These are phyloP conservation scores for Aquanectria penicillioides DNA, from an alignment of 2,329 filamentous ascomycete genomes.

Conservation along the genomic window DNA sequence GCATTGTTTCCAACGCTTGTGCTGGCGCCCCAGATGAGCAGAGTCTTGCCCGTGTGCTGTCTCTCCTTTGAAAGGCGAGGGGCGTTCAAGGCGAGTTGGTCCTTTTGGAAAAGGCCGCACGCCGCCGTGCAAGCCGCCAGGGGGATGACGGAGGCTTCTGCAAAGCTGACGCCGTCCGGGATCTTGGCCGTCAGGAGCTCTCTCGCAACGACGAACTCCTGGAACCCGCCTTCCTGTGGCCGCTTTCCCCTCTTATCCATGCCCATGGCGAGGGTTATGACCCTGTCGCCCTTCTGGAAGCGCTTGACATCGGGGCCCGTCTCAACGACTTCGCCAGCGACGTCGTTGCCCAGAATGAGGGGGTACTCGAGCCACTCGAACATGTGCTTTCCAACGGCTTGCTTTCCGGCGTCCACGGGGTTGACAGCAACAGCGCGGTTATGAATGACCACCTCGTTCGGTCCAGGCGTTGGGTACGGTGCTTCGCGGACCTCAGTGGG, in stretches of 20 bases:
- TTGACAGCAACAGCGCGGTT: slow-evolving; percentile 38
- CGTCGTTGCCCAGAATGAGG: slow-evolving; percentile 23
- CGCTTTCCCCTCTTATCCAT: slow-evolving; percentile 3
- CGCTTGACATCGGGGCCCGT: slow-evolving; percentile 33
- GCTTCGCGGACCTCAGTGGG: not conserved
- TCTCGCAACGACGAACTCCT: slow-evolving; percentile 5
- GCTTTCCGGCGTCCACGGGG: slow-evolving; percentile 39
- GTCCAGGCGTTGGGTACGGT: not conserved
- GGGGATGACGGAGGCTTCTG: slow-evolving; percentile 21
- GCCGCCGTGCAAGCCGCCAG: slow-evolving; percentile 30
- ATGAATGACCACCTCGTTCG: slow-evolving; percentile 30
- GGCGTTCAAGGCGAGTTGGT: slow-evolving; percentile 30
- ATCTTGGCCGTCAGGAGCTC: slow-evolving; percentile 16
- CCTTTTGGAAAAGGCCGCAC: slow-evolving; percentile 29
- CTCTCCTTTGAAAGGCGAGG: slow-evolving; percentile 11
- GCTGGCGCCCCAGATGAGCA: slow-evolving; percentile 57
- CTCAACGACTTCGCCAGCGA: slow-evolving; percentile 37
- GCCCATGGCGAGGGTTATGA: slow-evolving; percentile 22
- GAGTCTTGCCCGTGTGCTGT: not conserved
- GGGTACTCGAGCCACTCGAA: slow-evolving; percentile 26
- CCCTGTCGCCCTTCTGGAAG: slow-evolving; percentile 40
- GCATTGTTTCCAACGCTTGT: slow-evolving; percentile 56
- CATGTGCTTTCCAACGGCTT: slow-evolving; percentile 38
- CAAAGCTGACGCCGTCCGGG: not conserved
- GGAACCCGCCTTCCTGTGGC: slow-evolving; percentile 9